Percentiles rank a stretch among this genome's conserved stretches.
phyloP scores from a whole-genome alignment of 2,329 filamentous ascomycete genomes.

The Dactylellina leptospora region DNA sequence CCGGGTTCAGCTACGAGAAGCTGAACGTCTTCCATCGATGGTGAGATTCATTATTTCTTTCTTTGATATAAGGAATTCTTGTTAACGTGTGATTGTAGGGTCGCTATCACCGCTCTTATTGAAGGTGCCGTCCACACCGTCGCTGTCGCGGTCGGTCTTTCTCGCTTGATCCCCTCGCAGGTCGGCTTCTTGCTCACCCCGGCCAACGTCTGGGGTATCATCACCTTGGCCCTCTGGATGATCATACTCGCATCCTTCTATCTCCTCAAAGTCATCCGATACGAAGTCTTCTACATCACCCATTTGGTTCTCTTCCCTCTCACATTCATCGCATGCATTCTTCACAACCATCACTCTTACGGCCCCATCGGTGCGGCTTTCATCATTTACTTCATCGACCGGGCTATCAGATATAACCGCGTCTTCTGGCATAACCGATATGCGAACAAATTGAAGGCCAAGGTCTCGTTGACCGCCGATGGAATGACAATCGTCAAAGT shows the following conservation, averaged over 20 bases:
- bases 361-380: conserved; percentile 45
- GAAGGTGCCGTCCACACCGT: conserved; percentile 51
- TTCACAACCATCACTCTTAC: conserved; percentile 48
- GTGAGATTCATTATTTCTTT: conserved; percentile 12
- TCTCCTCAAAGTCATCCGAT: conserved; percentile 49
- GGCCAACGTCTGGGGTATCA: conserved; percentile 52
- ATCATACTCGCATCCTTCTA: conserved; percentile 53
- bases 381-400: conserved; percentile 42
- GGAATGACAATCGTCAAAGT: conserved; percentile 52
- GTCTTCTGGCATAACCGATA: conserved; percentile 52
- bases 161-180: conserved; percentile 48
- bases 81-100: conserved; percentile 34
- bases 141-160: conserved; percentile 49
- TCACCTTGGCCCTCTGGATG: conserved; percentile 47
- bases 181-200: conserved; percentile 47
- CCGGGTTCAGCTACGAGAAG: conserved; percentile 52
- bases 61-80: not conserved
- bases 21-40: conserved; percentile 52
- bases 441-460: conserved; percentile 47
- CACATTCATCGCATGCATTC: conserved; percentile 49
- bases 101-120: conserved; percentile 46
- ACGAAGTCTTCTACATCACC: conserved; percentile 50
- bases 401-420: conserved; percentile 43
- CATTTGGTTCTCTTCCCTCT: conserved; percentile 49
- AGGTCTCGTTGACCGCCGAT: conserved; percentile 42